Percentiles rank a stretch among this genome's conserved stretches.
Conservation (phyloP, 805 yeast species). For the Wickerhamomyces bisporus region DNA sequence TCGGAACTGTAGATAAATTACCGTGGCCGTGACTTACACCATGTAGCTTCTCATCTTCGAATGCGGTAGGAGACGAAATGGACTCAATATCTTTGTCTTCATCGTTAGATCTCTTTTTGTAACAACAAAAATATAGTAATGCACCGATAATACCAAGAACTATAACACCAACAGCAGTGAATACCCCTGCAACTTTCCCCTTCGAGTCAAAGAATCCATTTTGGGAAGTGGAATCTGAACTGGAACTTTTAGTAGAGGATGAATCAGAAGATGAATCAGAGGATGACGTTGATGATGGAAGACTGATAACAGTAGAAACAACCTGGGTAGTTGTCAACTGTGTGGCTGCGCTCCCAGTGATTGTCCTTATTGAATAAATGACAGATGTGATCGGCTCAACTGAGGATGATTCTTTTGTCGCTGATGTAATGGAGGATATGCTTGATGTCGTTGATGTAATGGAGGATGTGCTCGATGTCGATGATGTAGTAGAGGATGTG, state of each 20-base stretch:
- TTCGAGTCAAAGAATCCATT: conserved; percentile 52
- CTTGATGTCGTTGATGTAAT: conserved; percentile 5
- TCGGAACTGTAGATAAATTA: background rate
- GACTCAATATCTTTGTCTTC: conserved; percentile 13
- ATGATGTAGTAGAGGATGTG: conserved; percentile 22
- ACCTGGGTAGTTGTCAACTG: conserved; percentile 22
- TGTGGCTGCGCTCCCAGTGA: conserved; percentile 28
- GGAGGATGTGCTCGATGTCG: conserved; percentile 12
- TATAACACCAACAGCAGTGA: conserved; percentile 68
- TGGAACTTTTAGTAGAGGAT: conserved; percentile 14
- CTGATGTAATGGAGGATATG: background rate
- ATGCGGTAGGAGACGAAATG: conserved; percentile 5
- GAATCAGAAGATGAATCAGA: conserved; percentile 12
- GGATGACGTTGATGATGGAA: conserved; percentile 17
- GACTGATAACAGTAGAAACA: conserved; percentile 19
- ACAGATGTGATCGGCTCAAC: conserved; percentile 27
- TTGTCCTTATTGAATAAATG: conserved; percentile 30
- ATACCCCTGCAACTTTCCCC: conserved; percentile 79
- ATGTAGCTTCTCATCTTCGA: conserved; percentile 9
- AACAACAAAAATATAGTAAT: conserved; percentile 40
- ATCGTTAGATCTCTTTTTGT: conserved; percentile 19
- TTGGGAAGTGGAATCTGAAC: conserved; percentile 12
- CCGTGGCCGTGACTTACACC: background rate
- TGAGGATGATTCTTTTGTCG: conserved; percentile 1
- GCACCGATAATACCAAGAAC: conserved; percentile 39